Evolutionary conservation across 108 stramenopile genomes (phyloP).

Genomic region (Aurantiochytrium sp.): DNA sequence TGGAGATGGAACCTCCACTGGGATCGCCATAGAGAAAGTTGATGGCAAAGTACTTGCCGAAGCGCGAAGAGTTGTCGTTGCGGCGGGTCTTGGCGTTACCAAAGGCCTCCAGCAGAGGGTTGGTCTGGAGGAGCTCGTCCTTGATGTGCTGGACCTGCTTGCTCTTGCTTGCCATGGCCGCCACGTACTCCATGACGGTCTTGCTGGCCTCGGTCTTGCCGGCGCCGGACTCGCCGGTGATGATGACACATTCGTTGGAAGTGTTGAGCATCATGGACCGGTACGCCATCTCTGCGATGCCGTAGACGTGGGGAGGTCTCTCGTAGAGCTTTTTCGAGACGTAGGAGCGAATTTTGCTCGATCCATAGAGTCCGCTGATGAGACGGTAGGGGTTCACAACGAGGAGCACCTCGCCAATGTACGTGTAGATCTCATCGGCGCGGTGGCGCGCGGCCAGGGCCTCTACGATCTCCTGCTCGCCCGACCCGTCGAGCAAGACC

Average conservation of each 20-base stretch:
- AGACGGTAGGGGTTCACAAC: slow-evolving; percentile 56
- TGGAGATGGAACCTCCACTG: slow-evolving; percentile 20
- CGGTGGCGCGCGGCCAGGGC: slow-evolving; percentile 34
- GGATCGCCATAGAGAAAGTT: slow-evolving; percentile 14
- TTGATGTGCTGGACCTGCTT: background rate
- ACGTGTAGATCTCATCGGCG: slow-evolving; percentile 45
- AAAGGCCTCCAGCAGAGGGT: slow-evolving; percentile 85
- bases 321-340: background rate
- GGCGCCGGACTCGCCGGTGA: slow-evolving; percentile 27
- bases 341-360: background rate
- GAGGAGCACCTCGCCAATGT: slow-evolving; percentile 46
- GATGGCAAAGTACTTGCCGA: slow-evolving; percentile 34
- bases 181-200: slow-evolving; percentile 26
- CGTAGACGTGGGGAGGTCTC: slow-evolving; percentile 33
- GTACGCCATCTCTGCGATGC: slow-evolving; percentile 31
- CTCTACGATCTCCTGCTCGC: slow-evolving; percentile 52
- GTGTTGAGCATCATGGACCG: slow-evolving; percentile 22
- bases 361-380: slow-evolving; percentile 21
- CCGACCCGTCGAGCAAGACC: slow-evolving; percentile 41
- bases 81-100: slow-evolving; percentile 93
- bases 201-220: slow-evolving; percentile 33
- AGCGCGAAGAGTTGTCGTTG: slow-evolving; percentile 31
- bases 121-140: slow-evolving; percentile 1
- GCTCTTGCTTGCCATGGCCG: slow-evolving; percentile 1
- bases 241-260: slow-evolving; percentile 3